These are phyloP conservation scores for Elongisporangium anandrum DNA, from an alignment of 352 stramenopile species.

Conservation along the genomic window DNA sequence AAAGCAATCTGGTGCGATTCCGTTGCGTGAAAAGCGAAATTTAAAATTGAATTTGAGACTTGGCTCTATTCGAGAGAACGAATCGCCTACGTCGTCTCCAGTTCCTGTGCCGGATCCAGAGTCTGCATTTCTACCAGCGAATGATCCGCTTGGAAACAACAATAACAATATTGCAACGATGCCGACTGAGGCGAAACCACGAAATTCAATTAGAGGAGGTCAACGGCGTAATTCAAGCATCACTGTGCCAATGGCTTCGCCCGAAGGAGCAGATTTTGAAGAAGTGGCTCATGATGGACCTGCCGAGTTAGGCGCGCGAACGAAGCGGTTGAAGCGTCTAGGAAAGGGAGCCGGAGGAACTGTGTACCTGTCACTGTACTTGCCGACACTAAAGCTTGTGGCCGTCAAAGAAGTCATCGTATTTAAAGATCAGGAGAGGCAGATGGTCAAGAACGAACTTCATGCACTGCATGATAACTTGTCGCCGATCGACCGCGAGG, in stretches of 20 bases:
- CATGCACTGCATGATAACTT: conserved; percentile 85
- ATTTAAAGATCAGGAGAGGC: conserved; percentile 72
- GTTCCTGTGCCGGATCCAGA: neutral
- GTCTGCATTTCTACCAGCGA: neutral
- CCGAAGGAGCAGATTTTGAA: conserved; percentile 63
- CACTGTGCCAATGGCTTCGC: conserved; percentile 52
- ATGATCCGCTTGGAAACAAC: neutral
- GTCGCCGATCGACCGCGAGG: conserved; percentile 35
- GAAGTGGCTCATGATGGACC: conserved; percentile 75
- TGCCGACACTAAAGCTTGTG: conserved; percentile 80
- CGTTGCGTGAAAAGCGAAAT: neutral
- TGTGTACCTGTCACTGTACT: conserved; percentile 81
- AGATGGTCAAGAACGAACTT: conserved; percentile 86
- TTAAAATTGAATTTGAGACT: neutral
- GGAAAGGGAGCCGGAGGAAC: conserved; percentile 81
- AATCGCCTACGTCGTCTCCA: neutral
- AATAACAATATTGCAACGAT: neutral
- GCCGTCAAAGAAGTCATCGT: conserved; percentile 85
- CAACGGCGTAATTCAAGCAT: conserved; percentile 47
- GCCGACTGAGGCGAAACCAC: neutral
- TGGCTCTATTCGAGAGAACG: neutral
- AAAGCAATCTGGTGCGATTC: neutral
- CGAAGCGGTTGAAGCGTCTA: conserved; percentile 63
- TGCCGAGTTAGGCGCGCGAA: conserved; percentile 49
- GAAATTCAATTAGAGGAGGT: neutral